Evolutionary conservation across 129 eudicot genomes (phyloP).

Genomic region (Daucus carota): DH1_v3.0 NC_030385.2:32595001-32595500

Average conservation of each 20-base stretch:
- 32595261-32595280: background rate
- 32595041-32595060: background rate
- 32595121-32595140: no score
- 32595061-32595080: background rate
- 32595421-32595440: no score
- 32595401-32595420: no score
- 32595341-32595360: background rate
- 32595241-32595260: background rate
- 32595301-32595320: background rate
- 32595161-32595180: background rate
- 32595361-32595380: no score
- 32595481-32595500: no score
- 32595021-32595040: background rate
- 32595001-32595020: background rate
- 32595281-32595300: background rate
- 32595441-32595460: no score
- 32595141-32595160: background rate
- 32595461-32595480: no score
- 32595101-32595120: no score
- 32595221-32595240: no score
- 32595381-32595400: no score
- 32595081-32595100: background rate
- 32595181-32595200: background rate
- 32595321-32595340: background rate
- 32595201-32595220: conserved; percentile 5